Conservation (phyloP, 1,284 basidiomycete genomes). For the Boletus sp. region DNA sequence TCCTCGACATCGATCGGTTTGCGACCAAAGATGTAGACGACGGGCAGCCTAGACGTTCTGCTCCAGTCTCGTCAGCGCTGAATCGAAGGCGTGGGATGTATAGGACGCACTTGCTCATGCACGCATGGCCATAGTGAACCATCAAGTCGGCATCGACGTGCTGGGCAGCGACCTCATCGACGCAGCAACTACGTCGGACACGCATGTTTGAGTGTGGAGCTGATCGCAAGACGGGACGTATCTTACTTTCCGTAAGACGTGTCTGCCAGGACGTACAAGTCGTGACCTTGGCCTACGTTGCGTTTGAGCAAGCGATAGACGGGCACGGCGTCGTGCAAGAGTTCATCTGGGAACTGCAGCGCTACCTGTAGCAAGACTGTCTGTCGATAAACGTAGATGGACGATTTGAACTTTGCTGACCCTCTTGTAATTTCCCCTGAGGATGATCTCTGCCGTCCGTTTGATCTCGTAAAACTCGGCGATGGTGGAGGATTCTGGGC, state of each 20-base stretch:
- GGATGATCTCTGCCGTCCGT: slow-evolving; percentile 50
- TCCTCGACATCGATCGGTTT: slow-evolving; percentile 50
- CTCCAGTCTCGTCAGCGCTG: neutral
- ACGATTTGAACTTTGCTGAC: slow-evolving; percentile 42
- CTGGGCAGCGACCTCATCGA: slow-evolving; percentile 93
- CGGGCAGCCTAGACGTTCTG: slow-evolving; percentile 76
- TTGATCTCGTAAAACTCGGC: slow-evolving; percentile 61
- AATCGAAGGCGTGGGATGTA: neutral
- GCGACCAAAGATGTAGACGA: slow-evolving; percentile 83
- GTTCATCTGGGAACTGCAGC: slow-evolving; percentile 95
- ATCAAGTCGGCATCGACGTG: slow-evolving; percentile 91
- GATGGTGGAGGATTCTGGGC: slow-evolving; percentile 39
- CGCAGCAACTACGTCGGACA: slow-evolving; percentile 74
- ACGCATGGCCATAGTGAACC: slow-evolving; percentile 96
- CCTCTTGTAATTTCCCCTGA: slow-evolving; percentile 52
- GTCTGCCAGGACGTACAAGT: slow-evolving; percentile 91
- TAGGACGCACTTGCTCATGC: slow-evolving; percentile 79
- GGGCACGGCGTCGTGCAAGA: slow-evolving; percentile 82
- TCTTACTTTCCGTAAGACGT: slow-evolving; percentile 92
- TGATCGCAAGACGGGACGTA: neutral
- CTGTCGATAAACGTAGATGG: neutral
- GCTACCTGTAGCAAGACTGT: slow-evolving; percentile 56
- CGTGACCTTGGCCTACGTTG: slow-evolving; percentile 45
- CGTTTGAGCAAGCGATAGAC: slow-evolving; percentile 74
- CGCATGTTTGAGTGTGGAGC: slow-evolving; percentile 6